These are phyloP conservation scores for Colletotrichum ledebouriae DNA, from an alignment of 2,329 filamentous ascomycete species.

Conservation along the genomic window DNA sequence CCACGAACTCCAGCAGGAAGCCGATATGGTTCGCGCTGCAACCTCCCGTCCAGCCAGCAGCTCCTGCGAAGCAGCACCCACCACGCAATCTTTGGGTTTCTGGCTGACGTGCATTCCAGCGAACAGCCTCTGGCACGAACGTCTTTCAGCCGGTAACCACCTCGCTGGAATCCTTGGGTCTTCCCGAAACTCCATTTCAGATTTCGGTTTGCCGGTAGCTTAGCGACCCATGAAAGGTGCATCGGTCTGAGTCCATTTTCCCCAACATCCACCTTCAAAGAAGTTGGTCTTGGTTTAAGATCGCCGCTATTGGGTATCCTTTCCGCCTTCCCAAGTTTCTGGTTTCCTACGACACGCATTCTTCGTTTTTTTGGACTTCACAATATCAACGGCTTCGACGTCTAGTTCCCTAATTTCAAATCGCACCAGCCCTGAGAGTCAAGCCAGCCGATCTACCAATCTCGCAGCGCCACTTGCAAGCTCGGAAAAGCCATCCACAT, in stretches of 20 bases:
- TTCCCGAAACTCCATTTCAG: constrained; percentile 41
- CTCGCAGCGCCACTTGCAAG: constrained; percentile 34
- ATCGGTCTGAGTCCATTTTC: constrained; percentile 31
- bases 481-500: constrained; percentile 36
- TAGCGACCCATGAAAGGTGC: constrained; percentile 37
- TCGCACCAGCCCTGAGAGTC: constrained; percentile 11
- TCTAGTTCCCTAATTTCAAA: constrained; percentile 16
- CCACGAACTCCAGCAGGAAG: constrained; percentile 40
- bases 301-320: constrained; percentile 28
- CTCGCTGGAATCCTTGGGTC: constrained; percentile 38
- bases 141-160: constrained; percentile 38
- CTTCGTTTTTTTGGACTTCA: neutral
- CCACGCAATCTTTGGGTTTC: constrained; percentile 2
- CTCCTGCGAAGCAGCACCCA: constrained; percentile 29
- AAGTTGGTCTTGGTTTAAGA: constrained; percentile 39
- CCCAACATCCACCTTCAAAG: constrained; percentile 31
- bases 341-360: constrained; percentile 11
- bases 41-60: constrained; percentile 33
- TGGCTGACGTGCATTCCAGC: constrained; percentile 41
- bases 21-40: constrained; percentile 37
- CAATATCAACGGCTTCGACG: constrained; percentile 2
- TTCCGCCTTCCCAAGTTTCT: constrained; percentile 17
- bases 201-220: constrained; percentile 41
- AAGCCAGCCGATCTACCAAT: constrained; percentile 21
- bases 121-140: constrained; percentile 29